Evolutionary conservation across 2,329 filamentous ascomycete genomes (phyloP).

Genomic region (Chaetothyriales sp.): DNA sequence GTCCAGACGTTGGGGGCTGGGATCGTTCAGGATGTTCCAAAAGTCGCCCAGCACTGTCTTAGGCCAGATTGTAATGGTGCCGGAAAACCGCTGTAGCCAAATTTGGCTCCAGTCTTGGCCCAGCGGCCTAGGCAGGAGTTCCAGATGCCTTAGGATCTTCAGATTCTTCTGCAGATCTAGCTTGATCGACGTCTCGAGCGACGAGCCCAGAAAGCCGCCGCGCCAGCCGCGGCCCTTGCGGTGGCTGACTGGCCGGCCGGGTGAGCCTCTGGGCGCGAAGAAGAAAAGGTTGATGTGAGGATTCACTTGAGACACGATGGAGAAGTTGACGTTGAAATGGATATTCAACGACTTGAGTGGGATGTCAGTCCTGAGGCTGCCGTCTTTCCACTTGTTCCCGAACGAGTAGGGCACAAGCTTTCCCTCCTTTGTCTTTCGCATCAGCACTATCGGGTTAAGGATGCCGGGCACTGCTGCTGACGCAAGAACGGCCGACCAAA

Average conservation of each 20-base stretch:
- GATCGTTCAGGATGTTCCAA: slow-evolving; percentile 72
- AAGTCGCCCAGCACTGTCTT: slow-evolving; percentile 69
- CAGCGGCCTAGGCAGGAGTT: slow-evolving; percentile 75
- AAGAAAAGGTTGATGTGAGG: slow-evolving; percentile 98
- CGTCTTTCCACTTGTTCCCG: slow-evolving; percentile 98
- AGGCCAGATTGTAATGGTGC: slow-evolving; percentile 94
- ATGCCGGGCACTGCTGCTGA: slow-evolving; percentile 94
- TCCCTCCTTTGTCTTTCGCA: slow-evolving; percentile 70
- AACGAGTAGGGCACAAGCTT: slow-evolving; percentile 81
- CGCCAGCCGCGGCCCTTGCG: slow-evolving; percentile 88
- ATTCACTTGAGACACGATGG: slow-evolving; percentile 76
- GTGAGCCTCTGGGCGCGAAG: slow-evolving; percentile 84
- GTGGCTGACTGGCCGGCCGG: slow-evolving; percentile 87
- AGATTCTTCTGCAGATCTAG: slow-evolving; percentile 96
- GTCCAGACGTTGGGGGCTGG: slow-evolving; percentile 58
- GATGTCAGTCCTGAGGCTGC: slow-evolving; percentile 84
- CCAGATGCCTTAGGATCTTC: slow-evolving; percentile 81
- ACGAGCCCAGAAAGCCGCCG: slow-evolving; percentile 84
- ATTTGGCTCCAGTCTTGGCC: slow-evolving; percentile 96
- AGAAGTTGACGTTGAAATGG: slow-evolving; percentile 98
- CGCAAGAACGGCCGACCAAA: slow-evolving; percentile 92
- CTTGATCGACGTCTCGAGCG: slow-evolving; percentile 88
- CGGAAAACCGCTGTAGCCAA: slow-evolving; percentile 89
- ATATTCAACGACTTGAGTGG: slow-evolving; percentile 87
- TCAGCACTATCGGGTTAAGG: slow-evolving; percentile 83